phyloP scores from a whole-genome alignment of 208 protist species.

The Trypanosomatidae sp. region DNA sequence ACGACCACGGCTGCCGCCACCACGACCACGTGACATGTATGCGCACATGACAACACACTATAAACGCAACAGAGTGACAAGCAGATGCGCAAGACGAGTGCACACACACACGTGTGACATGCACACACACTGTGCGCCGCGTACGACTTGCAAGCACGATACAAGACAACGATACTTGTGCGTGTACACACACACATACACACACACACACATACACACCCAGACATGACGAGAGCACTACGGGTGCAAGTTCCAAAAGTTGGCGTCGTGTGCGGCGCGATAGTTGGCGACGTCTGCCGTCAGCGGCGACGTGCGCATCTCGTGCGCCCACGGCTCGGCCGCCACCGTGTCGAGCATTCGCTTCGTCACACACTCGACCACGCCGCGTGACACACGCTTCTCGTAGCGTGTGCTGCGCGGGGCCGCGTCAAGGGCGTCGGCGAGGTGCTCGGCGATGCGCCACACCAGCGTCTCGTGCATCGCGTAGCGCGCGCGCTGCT shows the following conservation, averaged over 20 bases:
- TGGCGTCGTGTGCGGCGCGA: conserved; percentile 80
- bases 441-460: conserved; percentile 74
- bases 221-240: not conserved
- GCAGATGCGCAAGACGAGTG: no score
- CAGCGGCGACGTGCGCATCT: conserved; percentile 58
- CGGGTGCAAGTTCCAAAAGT: conserved; percentile 50
- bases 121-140: no score
- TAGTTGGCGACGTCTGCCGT: conserved; percentile 68
- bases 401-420: conserved; percentile 26
- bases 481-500: conserved; percentile 67
- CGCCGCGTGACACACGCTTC: conserved; percentile 27
- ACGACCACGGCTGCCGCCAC: no score
- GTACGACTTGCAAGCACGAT: no score
- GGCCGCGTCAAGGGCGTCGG: conserved; percentile 29
- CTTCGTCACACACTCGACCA: conserved; percentile 78
- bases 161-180: no score
- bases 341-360: conserved; percentile 79
- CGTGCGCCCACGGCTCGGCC: conserved; percentile 69
- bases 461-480: conserved; percentile 78
- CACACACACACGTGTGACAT: no score
- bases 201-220: not conserved
- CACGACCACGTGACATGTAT: no score
- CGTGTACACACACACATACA: not conserved
- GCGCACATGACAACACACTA: no score
- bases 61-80: no score